Conservation (phyloP, 352 stramenopile species). For the Saprolegnia diclina region DNA sequence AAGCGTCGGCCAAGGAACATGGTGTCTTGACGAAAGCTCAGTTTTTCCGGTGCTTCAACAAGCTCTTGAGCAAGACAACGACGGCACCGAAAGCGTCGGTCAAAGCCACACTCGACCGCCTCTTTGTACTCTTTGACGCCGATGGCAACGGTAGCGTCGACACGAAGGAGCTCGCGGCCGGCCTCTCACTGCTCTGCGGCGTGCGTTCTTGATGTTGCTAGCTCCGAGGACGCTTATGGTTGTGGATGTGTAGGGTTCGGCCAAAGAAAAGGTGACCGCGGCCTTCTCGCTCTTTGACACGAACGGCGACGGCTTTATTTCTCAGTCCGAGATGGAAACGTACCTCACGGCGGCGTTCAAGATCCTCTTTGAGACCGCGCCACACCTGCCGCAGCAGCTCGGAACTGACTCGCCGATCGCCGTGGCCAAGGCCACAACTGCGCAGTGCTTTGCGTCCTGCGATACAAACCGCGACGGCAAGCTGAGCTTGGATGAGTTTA, state of each 20-base stretch:
- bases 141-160: conserved; percentile 79
- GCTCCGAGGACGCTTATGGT: neutral
- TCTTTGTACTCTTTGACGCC: conserved; percentile 78
- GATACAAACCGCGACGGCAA: conserved; percentile 31
- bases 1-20: conserved; percentile 50
- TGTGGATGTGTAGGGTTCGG: conserved; percentile 3
- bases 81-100: conserved; percentile 31
- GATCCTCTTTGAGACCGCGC: conserved; percentile 79
- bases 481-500: conserved; percentile 34
- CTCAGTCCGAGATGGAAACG: conserved; percentile 68
- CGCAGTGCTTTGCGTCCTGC: conserved; percentile 46
- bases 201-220: conserved; percentile 35
- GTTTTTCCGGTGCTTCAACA: conserved; percentile 84
- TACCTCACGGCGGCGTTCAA: conserved; percentile 84
- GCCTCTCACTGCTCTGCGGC: conserved; percentile 83
- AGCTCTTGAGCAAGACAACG: conserved; percentile 48
- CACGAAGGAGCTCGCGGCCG: conserved; percentile 75
- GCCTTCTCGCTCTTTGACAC: conserved; percentile 82
- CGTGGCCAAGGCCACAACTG: conserved; percentile 27
- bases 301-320: conserved; percentile 77
- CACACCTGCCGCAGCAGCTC: conserved; percentile 47
- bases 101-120: conserved; percentile 37
- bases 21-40: conserved; percentile 56
- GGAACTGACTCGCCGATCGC: conserved; percentile 34
- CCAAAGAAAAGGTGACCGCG: conserved; percentile 58